Evolutionary conservation across 805 yeast genomes (phyloP).

Genomic region (Nakazawaea sp.): DNA sequence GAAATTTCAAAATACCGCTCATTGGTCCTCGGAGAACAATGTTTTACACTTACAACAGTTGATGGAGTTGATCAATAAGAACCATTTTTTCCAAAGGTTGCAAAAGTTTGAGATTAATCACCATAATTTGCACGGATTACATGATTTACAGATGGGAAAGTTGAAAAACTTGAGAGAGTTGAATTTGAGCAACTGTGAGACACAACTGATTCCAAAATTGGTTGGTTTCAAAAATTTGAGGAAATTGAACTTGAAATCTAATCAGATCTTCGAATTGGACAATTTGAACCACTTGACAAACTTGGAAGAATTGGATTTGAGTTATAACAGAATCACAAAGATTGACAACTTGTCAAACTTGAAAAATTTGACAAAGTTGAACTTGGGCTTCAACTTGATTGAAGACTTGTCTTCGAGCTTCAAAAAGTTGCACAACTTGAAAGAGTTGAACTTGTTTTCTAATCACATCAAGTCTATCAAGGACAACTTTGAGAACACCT

Average conservation of each 20-base stretch:
- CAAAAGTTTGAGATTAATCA: slow-evolving; percentile 5
- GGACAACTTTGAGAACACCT: slow-evolving; percentile 46
- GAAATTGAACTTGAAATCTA: slow-evolving; percentile 55
- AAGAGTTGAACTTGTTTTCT: slow-evolving; percentile 17
- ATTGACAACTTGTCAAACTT: slow-evolving; percentile 38
- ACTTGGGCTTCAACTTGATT: slow-evolving; percentile 9
- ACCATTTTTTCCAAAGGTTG: slow-evolving; percentile 3
- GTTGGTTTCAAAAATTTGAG: slow-evolving; percentile 43
- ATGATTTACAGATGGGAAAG: slow-evolving; percentile 40
- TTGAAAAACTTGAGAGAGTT: slow-evolving; percentile 47
- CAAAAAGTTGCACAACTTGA: slow-evolving; percentile 1
- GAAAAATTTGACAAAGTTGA: slow-evolving; percentile 3
- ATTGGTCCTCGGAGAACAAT: slow-evolving; percentile 8
- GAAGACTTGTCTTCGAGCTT: slow-evolving; percentile 8
- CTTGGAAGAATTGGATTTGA: slow-evolving; percentile 9
- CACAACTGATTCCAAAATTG: slow-evolving; percentile 55
- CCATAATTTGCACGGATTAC: slow-evolving; percentile 23
- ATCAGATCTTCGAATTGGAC: slow-evolving; percentile 8
- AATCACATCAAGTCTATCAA: slow-evolving; percentile 58
- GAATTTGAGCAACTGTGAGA: slow-evolving; percentile 76
- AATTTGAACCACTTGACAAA: slow-evolving; percentile 6
- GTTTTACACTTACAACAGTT: background rate
- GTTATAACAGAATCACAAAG: slow-evolving; percentile 44
- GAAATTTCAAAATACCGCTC: slow-evolving; percentile 7
- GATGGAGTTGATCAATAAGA: background rate